Base-by-base conservation (phyloP, 257 asterid genomes). In the Rubia yunnanensis region DNA sequence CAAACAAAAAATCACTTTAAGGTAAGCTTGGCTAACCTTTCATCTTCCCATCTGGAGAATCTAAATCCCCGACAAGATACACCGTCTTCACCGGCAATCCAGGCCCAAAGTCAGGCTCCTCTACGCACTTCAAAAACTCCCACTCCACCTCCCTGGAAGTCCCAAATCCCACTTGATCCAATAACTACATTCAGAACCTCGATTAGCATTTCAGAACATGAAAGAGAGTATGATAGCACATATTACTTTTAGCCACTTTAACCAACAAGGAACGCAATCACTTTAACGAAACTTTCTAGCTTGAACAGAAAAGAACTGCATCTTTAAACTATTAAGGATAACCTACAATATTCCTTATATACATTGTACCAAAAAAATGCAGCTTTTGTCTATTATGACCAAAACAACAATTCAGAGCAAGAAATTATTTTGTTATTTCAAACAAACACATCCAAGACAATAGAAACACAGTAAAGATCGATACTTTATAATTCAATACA, bases 41-140 rank as follows among this genome's bases (percentile, higher is more conserved):
- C 65, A 77, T 74, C 56, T 79, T 79, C 77, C 67, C 79, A 61
- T 76, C 79, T 65, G 31, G 71, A 68, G 60, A 52, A 62, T 71
- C 91, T 56, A 72, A 64, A 58, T 74, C 72, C 65, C 92, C 95
- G 13, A 63, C 70, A 30, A 92, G 63, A 78, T 78, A 92, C 66
- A 89, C 75, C 6, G 89, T 84, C 75, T 83, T 83, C 56, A 78
- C 36, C 1, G 94, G 88, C 55, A 74, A 28, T 60, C 88, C 91
- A 22, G 95, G 97, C 70, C 98, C 98, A 77, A 89, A 92, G 65
- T 83, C 97, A 77, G 98, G 97, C 68, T 92, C 97, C 73, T 85
- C 86, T 49, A 77, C 67, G 36, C 78, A 76, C 81, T 87, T 89
- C 66, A 59, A 67, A 72, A 87, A 76, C 52, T 61, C 82, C 98